Conservation (phyloP, 179 eudicot genomes). For the Heliamphora pulchella region DNA sequence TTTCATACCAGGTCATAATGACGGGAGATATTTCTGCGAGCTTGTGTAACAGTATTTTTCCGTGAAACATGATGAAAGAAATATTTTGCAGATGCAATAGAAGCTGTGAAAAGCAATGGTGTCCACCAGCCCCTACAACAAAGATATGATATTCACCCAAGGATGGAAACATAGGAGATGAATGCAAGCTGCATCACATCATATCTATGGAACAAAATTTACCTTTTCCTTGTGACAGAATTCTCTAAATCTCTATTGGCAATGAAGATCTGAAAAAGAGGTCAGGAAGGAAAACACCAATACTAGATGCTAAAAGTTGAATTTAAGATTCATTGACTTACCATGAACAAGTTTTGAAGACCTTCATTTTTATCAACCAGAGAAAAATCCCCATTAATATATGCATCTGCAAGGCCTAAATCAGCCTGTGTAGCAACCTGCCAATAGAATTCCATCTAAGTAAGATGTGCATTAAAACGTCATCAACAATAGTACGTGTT, state of each 20-base stretch:
- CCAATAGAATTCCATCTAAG: constrained; percentile 7
- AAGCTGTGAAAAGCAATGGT: constrained; percentile 74
- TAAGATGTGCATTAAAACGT: background rate
- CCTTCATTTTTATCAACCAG: constrained; percentile 76
- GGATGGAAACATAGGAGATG: constrained; percentile 3
- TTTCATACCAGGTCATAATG: constrained; percentile 86
- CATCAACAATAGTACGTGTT: background rate
- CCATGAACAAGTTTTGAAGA: constrained; percentile 75
- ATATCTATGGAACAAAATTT: constrained; percentile 1
- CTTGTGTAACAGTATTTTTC: constrained; percentile 78
- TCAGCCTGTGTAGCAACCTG: constrained; percentile 90
- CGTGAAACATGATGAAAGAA: constrained; percentile 59
- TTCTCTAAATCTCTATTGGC: constrained; percentile 53
- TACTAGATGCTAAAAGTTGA: constrained; percentile 1
- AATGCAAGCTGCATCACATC: background rate
- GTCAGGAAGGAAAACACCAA: constrained; percentile 3
- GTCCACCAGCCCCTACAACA: constrained; percentile 89
- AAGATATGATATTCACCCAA: background rate
- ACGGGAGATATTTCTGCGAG: constrained; percentile 83
- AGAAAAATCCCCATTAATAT: constrained; percentile 83
- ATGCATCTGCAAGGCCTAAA: constrained; percentile 98
- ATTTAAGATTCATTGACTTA: constrained; percentile 21
- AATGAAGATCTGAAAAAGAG: constrained; percentile 52
- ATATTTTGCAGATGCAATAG: constrained; percentile 73
- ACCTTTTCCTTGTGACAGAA: constrained; percentile 46